Conservation (phyloP, 495 filamentous ascomycete genomes). For the Echria macrotheca region DNA sequence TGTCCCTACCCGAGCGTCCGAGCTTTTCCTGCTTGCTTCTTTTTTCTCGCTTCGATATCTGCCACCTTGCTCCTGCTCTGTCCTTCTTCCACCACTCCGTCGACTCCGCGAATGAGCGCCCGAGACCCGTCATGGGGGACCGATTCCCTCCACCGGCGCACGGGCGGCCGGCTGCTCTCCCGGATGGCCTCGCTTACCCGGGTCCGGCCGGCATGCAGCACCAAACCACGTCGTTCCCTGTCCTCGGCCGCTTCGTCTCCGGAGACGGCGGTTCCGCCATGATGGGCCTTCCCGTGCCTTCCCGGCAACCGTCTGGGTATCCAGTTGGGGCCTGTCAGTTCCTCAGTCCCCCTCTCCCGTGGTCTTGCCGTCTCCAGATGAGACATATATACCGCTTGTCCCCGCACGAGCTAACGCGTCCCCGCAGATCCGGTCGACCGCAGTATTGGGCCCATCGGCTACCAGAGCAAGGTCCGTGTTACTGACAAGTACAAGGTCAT, state of each 20-base stretch:
- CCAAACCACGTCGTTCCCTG: conserved; percentile 10
- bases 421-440: conserved; percentile 43
- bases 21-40: conserved; percentile 6
- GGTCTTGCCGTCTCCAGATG: conserved; percentile 10
- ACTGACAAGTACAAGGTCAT: conserved; percentile 91
- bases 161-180: conserved; percentile 12
- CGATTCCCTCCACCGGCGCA: conserved; percentile 14
- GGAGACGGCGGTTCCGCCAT: conserved; percentile 7
- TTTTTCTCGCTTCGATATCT: background rate
- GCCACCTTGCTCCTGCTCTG: background rate
- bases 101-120: conserved; percentile 11
- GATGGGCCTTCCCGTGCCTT: conserved; percentile 21
- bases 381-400: background rate
- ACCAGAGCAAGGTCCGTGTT: conserved; percentile 83
- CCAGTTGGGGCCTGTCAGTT: conserved; percentile 20
- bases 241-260: background rate
- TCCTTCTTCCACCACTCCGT: background rate
- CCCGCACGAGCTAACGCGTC: conserved; percentile 17
- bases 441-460: conserved; percentile 44
- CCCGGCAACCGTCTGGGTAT: conserved; percentile 19
- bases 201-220: conserved; percentile 6
- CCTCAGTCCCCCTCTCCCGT: conserved; percentile 7
- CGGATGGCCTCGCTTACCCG: conserved; percentile 13
- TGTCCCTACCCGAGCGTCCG: conserved; percentile 12
- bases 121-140: conserved; percentile 9